These are phyloP conservation scores for Colletotrichum gigasporum DNA, from an alignment of 2,329 filamentous ascomycete species.

Conservation along the genomic window DNA sequence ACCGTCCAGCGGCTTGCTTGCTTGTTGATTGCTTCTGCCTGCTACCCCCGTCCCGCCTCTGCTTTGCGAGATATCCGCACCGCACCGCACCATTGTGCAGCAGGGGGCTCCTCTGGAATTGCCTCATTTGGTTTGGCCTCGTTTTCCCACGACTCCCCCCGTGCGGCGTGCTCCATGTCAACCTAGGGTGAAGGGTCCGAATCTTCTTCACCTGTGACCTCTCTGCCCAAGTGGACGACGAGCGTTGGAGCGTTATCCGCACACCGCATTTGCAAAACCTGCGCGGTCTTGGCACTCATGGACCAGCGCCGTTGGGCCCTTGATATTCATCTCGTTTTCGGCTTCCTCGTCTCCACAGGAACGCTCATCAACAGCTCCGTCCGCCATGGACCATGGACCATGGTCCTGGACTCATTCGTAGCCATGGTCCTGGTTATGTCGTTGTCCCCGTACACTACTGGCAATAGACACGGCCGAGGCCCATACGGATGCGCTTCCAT, in stretches of 20 bases:
- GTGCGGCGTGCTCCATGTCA: no score
- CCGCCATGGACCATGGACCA: neutral
- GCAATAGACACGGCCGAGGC: neutral
- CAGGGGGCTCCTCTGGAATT: slow-evolving; percentile 20
- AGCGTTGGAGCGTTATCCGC: neutral
- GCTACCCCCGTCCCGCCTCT: no score
- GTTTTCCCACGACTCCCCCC: neutral
- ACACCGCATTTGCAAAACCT: slow-evolving; percentile 28
- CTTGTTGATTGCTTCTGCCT: neutral
- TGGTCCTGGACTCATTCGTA: no score
- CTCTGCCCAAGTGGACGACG: no score
- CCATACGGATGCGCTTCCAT: no score
- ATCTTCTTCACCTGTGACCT: neutral
- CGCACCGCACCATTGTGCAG: neutral
- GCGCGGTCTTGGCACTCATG: slow-evolving; percentile 21
- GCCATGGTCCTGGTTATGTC: no score
- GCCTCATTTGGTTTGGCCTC: slow-evolving; percentile 21
- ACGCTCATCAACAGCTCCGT: slow-evolving; percentile 1
- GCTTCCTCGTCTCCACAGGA: slow-evolving; percentile 9
- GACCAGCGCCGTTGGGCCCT: slow-evolving; percentile 8
- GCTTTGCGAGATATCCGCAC: slow-evolving; percentile 10
- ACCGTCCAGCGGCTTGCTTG: no score
- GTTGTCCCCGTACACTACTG: no score
- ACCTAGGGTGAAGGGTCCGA: no score
- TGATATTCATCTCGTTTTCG: slow-evolving; percentile 22